Evolutionary conservation across 78 protist species (phyloP), one percentile per base, ranked within the genome.

Genomic region (Monosiga brevicollis): DNA sequence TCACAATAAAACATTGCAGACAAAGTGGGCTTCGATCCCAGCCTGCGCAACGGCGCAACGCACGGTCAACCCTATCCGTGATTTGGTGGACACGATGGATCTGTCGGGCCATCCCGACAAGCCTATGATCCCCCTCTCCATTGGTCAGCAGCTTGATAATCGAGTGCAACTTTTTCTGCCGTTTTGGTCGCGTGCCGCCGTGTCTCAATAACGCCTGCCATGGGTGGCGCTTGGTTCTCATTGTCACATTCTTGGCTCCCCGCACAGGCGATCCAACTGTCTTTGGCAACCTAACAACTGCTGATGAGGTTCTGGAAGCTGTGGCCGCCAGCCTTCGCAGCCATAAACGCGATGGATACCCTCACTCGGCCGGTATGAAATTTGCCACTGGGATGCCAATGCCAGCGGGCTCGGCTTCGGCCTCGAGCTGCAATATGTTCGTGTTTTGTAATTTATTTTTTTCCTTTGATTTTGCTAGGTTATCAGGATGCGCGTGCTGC

Each of bases 41-140:
- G 34, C 83, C 34, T 86, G 84, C 36, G 42, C 2, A 54, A 40
- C 89, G 11, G 80, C 95, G 29, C 71, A 62, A 40, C 76, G 81
- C 39, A 91, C 94, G 25, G 10, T 71, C 62, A 95, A 95, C 73
- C 95, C 95, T 41, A 92, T 95, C 85, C 90, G 97, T 71, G 76
- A 73, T 24, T 74, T 93, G 35, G 97, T 95, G 37, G 97, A 95
- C 37, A 80, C 76, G n/a, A 84, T 90, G 76, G 78, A 87, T 42
- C 86, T 84, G 37, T 78, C 42, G 73, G 92, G 94, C n/a, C 77
- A 90, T 80, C 91, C 94, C 32, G 92, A 80, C n/a, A 91, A 92
- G 80, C 10, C 42, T 1, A 39, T 83, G 43, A 91, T 95, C n/a
- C 1, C 82, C 38, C 82, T 76, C 41, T 54, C 87, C 83, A 78